A percentile compares a stretch with the other conserved stretches of the same genome.
Conservation (phyloP, 164 flowering plant species). For the Akebia trifoliata region DNA sequence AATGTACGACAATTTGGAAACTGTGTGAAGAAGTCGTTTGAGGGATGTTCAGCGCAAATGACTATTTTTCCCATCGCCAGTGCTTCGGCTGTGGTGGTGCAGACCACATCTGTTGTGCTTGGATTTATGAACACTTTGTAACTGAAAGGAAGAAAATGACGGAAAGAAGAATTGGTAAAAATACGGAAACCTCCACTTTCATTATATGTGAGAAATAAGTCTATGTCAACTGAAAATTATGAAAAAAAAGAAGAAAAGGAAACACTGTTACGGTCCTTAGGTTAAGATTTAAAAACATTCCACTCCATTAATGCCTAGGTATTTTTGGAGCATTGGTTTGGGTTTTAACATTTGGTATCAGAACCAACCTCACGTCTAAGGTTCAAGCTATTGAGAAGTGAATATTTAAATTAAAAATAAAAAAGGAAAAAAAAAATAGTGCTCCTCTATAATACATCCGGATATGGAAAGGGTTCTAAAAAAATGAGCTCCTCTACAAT, state of each 20-base stretch:
- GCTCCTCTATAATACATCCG: no score
- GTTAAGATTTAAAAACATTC: no score
- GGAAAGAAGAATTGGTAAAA: not conserved
- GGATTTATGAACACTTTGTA: conserved; percentile 91
- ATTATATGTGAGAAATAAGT: not conserved
- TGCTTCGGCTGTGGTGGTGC: conserved; percentile 97
- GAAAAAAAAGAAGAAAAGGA: not conserved
- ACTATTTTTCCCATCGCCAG: conserved; percentile 94
- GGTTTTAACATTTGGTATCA: no score
- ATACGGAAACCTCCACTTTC: not conserved
- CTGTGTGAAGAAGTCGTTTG: conserved; percentile 94
- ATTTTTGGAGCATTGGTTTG: no score
- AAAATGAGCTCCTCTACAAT: no score
- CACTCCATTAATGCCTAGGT: no score
- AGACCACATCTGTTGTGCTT: conserved; percentile 94
- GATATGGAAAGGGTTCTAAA: no score
- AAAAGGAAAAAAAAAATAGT: no score
- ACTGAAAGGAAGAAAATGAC: conserved; percentile 29
- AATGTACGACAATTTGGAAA: conserved; percentile 73
- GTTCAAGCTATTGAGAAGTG: no score
- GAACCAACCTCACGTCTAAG: no score
- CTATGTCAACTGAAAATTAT: not conserved
- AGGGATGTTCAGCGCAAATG: conserved; percentile 82
- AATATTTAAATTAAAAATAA: no score
- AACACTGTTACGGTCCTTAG: not conserved